These are phyloP conservation scores for Gastrolobium bilobum DNA, from an alignment of 306 rosid genomes.

Conservation along the genomic window DNA sequence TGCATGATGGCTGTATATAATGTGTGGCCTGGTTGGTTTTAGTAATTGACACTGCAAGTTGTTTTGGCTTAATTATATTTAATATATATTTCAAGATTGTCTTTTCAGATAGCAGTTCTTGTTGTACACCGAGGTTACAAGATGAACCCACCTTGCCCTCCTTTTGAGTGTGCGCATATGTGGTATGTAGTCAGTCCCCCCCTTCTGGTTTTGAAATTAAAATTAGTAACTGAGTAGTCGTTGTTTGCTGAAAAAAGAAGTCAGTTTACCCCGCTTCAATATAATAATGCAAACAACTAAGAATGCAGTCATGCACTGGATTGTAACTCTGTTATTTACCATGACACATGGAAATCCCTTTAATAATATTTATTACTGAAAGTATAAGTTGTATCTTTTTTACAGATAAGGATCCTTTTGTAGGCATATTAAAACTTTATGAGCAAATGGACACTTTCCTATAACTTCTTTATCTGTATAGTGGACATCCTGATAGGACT, in stretches of 20 bases:
- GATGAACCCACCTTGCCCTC: conserved; percentile 96
- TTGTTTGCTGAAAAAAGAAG: conserved; percentile 23
- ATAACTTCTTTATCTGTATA: not conserved
- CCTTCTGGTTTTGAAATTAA: conserved; percentile 18
- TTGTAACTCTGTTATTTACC: conserved; percentile 15
- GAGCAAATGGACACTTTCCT: not conserved
- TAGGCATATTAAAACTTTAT: conserved; percentile 10
- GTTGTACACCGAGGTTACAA: conserved; percentile 88
- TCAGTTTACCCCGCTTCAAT: conserved; percentile 14
- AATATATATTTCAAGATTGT: conserved; percentile 54
- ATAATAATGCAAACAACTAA: conserved; percentile 31
- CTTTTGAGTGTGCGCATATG: conserved; percentile 94
- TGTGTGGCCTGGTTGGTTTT: conserved; percentile 37
- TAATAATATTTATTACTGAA: not conserved
- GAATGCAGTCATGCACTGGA: conserved; percentile 31
- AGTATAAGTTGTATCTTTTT: not conserved
- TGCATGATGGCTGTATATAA: conserved; percentile 39
- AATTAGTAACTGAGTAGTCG: conserved; percentile 13
- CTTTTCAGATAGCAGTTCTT: conserved; percentile 92
- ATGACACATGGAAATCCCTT: conserved; percentile 29
- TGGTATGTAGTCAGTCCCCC: conserved; percentile 63
- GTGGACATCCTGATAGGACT: conserved; percentile 10
- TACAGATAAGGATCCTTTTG: not conserved
- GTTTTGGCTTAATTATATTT: conserved; percentile 40
- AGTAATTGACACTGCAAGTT: conserved; percentile 35